Conservation (phyloP, 768 basidiomycete species). For the Calvatia gigantea region DNA sequence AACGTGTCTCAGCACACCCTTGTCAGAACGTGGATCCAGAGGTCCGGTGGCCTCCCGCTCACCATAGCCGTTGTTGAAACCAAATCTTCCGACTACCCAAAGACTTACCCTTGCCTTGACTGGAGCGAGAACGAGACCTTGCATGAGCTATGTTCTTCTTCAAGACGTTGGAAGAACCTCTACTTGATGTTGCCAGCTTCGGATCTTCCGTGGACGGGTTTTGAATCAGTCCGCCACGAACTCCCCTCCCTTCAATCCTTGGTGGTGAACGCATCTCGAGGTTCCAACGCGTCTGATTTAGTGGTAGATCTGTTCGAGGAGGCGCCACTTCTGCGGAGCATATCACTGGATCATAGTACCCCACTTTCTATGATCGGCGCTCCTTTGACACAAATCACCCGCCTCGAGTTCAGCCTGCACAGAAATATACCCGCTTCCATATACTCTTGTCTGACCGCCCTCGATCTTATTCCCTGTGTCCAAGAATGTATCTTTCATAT, state of each 20-base stretch:
- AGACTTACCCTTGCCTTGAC: constrained; percentile 6
- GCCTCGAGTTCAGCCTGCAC: constrained; percentile 9
- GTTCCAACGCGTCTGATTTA: background rate
- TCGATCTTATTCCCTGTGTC: constrained; percentile 6
- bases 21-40: constrained; percentile 8
- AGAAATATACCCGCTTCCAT: constrained; percentile 13
- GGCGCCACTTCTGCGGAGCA: constrained; percentile 9
- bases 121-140: constrained; percentile 11
- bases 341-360: constrained; percentile 12
- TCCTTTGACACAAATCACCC: constrained; percentile 10
- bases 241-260: constrained; percentile 11
- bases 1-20: constrained; percentile 8
- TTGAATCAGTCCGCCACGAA: constrained; percentile 6
- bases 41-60: constrained; percentile 12
- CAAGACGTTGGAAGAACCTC: constrained; percentile 10
- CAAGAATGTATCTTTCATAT: constrained; percentile 13
- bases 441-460: constrained; percentile 9
- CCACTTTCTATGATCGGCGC: constrained; percentile 10
- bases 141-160: constrained; percentile 4
- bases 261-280: constrained; percentile 12
- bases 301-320: constrained; percentile 10
- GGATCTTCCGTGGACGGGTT: constrained; percentile 7
- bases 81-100: constrained; percentile 2
- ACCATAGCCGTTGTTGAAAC: constrained; percentile 12
- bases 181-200: constrained; percentile 14